phyloP scores from a whole-genome alignment of 2,329 filamentous ascomycete species.

The Arthrinium puccinioides region DNA sequence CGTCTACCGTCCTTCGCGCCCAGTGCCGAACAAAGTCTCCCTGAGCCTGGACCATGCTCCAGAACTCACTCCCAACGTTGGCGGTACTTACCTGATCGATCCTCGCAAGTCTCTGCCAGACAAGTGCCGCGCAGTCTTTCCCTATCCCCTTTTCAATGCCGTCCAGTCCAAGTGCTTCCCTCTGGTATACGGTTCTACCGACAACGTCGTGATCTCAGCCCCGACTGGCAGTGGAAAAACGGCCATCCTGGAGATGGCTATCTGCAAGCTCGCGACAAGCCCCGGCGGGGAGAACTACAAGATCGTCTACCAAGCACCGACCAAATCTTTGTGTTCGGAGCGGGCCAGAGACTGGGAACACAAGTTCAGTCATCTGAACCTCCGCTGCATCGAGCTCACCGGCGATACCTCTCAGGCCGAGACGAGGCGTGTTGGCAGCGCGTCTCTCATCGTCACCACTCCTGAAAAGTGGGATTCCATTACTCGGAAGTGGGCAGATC shows the following conservation, averaged over 20 bases:
- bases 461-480: slow-evolving; percentile 91
- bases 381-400: slow-evolving; percentile 71
- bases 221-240: slow-evolving; percentile 86
- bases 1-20: slow-evolving; percentile 7
- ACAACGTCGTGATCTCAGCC: slow-evolving; percentile 74
- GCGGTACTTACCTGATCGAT: slow-evolving; percentile 31
- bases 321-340: slow-evolving; percentile 76
- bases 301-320: slow-evolving; percentile 78
- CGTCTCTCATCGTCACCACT: slow-evolving; percentile 78
- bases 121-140: slow-evolving; percentile 61
- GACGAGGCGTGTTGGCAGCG: slow-evolving; percentile 61
- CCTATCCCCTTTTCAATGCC: slow-evolving; percentile 71
- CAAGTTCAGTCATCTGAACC: slow-evolving; percentile 62
- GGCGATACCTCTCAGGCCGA: slow-evolving; percentile 68
- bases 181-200: slow-evolving; percentile 55
- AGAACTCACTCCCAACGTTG: slow-evolving; percentile 25
- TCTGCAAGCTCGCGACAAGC: slow-evolving; percentile 60
- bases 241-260: slow-evolving; percentile 71
- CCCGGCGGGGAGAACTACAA: slow-evolving; percentile 59
- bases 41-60: slow-evolving; percentile 18
- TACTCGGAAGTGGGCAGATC: slow-evolving; percentile 80
- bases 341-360: slow-evolving; percentile 68
- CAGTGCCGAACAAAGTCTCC: slow-evolving; percentile 13
- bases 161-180: slow-evolving; percentile 75
- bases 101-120: slow-evolving; percentile 55